phyloP scores from a whole-genome alignment of 805 yeast genomes.

The Yamadazyma philogaea region DNA sequence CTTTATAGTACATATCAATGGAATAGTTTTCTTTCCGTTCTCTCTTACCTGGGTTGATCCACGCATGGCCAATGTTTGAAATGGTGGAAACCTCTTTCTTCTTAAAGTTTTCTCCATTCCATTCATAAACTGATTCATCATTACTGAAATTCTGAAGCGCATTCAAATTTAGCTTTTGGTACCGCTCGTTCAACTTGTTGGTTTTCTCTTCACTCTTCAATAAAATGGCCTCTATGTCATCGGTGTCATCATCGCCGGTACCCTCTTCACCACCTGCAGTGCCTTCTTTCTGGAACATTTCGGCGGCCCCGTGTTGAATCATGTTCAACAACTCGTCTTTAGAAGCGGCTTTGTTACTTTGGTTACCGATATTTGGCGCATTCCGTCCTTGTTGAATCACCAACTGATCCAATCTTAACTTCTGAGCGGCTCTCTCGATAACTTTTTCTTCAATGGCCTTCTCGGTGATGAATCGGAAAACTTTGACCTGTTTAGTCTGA shows the following conservation, averaged over 20 bases:
- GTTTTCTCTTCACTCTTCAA: constrained; percentile 63
- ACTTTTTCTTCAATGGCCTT: constrained; percentile 83
- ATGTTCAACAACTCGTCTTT: constrained; percentile 87
- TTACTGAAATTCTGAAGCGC: constrained; percentile 75
- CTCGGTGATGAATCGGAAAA: constrained; percentile 73
- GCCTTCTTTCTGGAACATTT: constrained; percentile 43
- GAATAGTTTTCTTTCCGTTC: constrained; percentile 83
- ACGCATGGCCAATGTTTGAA: constrained; percentile 51
- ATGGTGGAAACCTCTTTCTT: constrained; percentile 51
- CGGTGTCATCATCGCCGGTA: constrained; percentile 7
- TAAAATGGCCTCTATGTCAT: constrained; percentile 61
- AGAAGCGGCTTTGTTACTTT: constrained; percentile 38
- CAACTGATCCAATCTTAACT: constrained; percentile 72
- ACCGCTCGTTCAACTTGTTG: constrained; percentile 56
- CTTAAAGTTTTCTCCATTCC: constrained; percentile 84
- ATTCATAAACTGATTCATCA: constrained; percentile 70
- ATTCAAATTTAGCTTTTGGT: constrained; percentile 65
- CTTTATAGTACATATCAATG: constrained; percentile 83
- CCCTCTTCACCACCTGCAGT: constrained; percentile 36
- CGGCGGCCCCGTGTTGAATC: constrained; percentile 96
- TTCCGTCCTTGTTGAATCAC: constrained; percentile 75
- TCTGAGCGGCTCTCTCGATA: constrained; percentile 77
- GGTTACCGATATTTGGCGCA: constrained; percentile 43
- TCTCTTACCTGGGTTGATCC: constrained; percentile 86
- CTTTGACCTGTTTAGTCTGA: constrained; percentile 79